Evolutionary conservation across 257 asterid genomes (phyloP), one percentile per base, ranked within the genome.

Genomic region (Verbascum thapsus): DNA sequence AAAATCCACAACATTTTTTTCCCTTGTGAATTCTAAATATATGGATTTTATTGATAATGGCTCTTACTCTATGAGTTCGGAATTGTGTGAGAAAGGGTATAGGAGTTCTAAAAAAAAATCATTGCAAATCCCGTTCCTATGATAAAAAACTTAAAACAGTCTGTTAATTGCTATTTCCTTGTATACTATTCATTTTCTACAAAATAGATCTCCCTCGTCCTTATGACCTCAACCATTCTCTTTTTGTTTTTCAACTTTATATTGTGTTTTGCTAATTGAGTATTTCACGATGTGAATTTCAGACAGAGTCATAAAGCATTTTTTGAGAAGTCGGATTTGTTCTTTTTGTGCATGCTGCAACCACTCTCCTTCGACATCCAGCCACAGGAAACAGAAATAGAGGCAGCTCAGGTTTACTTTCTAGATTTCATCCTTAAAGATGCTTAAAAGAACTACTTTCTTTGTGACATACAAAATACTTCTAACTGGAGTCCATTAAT

Each of bases 251-350:
- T 22, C 49, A 7, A 42, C 19, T 3, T 59, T 32, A 19, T 47
- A 40, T 13, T 47, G 15, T 64, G 42, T 51, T 26, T 45, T 17
- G 67, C 61, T 52, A 53, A 53, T 34, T 47, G 22, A 55, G 32
- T 38, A 51, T 26, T 26, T 26, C 52, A 43, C 48, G 38, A 10
- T 15, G 0, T 43, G 60, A 26, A 38, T 69, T 76, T 52, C 90
- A 89, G 99, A 66, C 99, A 90, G 63, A 89, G 91, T 61, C 96
- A 87, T 81, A 81, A 73, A 68, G 78, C 97, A 22, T 92, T 77
- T 78, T 89, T 92, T 52, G 90, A 69, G 58, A 92, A 94, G 76
- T 89, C 96, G 8, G 97, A 94, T 78, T 64, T 94, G 64, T 94
- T 94, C 78, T 85, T 92, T 13, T 73, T 89, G 69, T 92, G 99